phyloP scores from a whole-genome alignment of 805 yeast genomes.

The Ogataea nitratoaversa region DNA sequence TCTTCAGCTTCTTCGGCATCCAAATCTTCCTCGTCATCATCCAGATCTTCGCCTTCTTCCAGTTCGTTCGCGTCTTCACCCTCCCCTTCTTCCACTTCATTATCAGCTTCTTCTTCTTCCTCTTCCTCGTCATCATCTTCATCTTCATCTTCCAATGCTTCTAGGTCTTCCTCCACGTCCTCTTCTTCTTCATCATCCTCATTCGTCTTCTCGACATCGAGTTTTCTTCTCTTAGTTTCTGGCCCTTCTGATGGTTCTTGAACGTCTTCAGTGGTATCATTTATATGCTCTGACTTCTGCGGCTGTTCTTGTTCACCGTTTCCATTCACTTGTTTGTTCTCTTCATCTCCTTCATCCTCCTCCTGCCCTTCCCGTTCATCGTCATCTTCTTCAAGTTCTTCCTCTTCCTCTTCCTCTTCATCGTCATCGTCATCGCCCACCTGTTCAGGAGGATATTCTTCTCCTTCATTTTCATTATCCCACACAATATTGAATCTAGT shows the following conservation, averaged over 20 bases:
- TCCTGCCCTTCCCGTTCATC: conserved; percentile 39
- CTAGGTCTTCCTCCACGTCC: conserved; percentile 38
- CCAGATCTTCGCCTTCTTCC: conserved; percentile 11
- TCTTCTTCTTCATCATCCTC: conserved; percentile 36
- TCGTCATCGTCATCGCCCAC: conserved; percentile 59
- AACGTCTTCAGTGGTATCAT: conserved; percentile 21
- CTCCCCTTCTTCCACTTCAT: conserved; percentile 14
- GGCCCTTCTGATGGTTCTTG: conserved; percentile 12
- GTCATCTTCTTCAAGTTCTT: conserved; percentile 43
- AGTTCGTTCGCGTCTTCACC: conserved; percentile 9
- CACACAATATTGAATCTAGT: conserved; percentile 95
- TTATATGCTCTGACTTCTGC: conserved; percentile 1
- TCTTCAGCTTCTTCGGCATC: conserved; percentile 1
- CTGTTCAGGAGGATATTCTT: conserved; percentile 77
- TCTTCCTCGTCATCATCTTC: conserved; percentile 32
- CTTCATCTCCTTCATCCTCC: conserved; percentile 30
- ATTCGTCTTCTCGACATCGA: conserved; percentile 1
- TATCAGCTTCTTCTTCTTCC: conserved; percentile 28
- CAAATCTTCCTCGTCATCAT: conserved; percentile 1
- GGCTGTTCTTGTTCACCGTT: background rate
- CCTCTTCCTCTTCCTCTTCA: conserved; percentile 52
- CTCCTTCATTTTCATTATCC: conserved; percentile 63
- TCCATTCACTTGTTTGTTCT: conserved; percentile 15
- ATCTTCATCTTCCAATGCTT: conserved; percentile 38
- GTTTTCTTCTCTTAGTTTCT: conserved; percentile 13